phyloP scores from a whole-genome alignment of 106 monocot species.

The Platanthera zijinensis region DNA sequence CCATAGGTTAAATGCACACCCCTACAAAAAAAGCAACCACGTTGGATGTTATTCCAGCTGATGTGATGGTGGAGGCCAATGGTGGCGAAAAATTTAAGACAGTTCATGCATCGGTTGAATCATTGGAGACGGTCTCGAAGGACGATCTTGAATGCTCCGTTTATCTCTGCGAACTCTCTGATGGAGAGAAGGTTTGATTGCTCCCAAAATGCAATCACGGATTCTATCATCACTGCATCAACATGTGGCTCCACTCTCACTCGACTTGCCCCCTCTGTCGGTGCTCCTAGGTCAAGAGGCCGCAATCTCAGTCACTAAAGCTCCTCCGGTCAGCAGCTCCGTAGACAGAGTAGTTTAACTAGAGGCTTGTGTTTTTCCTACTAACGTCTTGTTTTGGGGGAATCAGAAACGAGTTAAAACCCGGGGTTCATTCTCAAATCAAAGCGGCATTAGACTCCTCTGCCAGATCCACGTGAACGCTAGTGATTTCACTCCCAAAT shows the following conservation, averaged over 20 bases:
- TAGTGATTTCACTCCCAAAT: slow-evolving; percentile 14
- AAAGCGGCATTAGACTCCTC: neutral
- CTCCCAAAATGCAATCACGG: slow-evolving; percentile 44
- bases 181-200: slow-evolving; percentile 24
- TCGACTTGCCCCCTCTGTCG: slow-evolving; percentile 49
- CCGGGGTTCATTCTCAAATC: neutral
- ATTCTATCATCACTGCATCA: slow-evolving; percentile 47
- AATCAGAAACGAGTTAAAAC: slow-evolving; percentile 2
- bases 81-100: no score
- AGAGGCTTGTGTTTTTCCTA: slow-evolving; percentile 1
- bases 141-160: slow-evolving; percentile 22
- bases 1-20: no score
- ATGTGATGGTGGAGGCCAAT: no score
- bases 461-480: neutral
- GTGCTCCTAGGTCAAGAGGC: slow-evolving; percentile 3
- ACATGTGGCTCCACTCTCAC: slow-evolving; percentile 39
- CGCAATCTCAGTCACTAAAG: neutral
- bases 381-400: slow-evolving; percentile 10
- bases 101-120: no score
- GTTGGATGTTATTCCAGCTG: no score
- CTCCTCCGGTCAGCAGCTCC: neutral
- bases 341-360: neutral
- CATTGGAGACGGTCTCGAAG: no score
- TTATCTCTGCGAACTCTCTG: slow-evolving; percentile 20
- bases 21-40: no score